Conservation (phyloP, 305 asterid genomes). For the Fraxinus xanthoxyloides region DNA sequence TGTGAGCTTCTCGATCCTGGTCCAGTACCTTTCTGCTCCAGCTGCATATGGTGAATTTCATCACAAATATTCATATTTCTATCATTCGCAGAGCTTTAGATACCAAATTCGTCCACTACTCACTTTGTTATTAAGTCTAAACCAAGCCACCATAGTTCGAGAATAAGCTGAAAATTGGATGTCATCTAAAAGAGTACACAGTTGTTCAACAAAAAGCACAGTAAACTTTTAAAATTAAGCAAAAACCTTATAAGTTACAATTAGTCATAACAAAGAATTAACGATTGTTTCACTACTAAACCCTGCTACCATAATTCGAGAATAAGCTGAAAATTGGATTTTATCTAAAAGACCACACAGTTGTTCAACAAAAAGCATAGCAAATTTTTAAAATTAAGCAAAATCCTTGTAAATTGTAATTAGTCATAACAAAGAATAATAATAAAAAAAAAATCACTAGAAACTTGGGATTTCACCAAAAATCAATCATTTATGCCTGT, state of each 20-base stretch:
- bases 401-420: not conserved
- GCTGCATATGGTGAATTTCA: slow-evolving; percentile 42
- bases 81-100: not conserved
- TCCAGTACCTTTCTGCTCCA: slow-evolving; percentile 64
- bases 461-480: not conserved
- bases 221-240: too few species aligned
- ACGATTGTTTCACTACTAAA: not conserved
- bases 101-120: not conserved
- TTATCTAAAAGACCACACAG: not conserved
- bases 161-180: not conserved
- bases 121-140: not conserved
- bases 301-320: not conserved
- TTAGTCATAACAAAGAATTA: not conserved
- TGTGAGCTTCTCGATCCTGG: slow-evolving; percentile 95
- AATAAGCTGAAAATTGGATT: not conserved
- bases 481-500: not conserved
- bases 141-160: not conserved
- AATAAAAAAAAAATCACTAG: not conserved
- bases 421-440: not conserved
- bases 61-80: not conserved
- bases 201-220: not conserved
- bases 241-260: not conserved
- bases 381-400: too few species aligned
- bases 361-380: not conserved
- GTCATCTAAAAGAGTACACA: not conserved